These are phyloP conservation scores for Ophidiomyces ophidiicola DNA, from an alignment of 2,329 filamentous ascomycete species.

Conservation along the genomic window DNA sequence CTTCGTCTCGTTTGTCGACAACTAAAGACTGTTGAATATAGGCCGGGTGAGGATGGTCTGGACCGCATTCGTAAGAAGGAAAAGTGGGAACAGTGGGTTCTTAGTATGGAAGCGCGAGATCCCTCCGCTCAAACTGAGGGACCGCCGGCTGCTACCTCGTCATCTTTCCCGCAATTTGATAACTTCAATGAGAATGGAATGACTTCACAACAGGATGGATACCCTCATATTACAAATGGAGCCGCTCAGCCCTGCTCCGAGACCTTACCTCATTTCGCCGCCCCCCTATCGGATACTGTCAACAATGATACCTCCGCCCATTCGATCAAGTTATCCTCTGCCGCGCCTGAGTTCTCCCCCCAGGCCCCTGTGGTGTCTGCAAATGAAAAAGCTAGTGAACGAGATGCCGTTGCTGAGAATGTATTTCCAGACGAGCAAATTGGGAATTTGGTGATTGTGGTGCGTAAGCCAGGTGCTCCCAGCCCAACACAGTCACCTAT, in stretches of 20 bases:
- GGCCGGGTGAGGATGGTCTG: constrained; percentile 59
- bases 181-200: constrained; percentile 30
- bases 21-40: constrained; percentile 61
- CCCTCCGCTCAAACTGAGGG: constrained; percentile 63
- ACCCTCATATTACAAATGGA: constrained; percentile 22
- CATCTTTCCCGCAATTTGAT: constrained; percentile 16
- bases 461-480: constrained; percentile 33
- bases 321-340: constrained; percentile 48
- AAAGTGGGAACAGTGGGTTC: constrained; percentile 69
- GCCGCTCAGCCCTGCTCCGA: constrained; percentile 16
- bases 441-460: constrained; percentile 41
- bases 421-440: constrained; percentile 44
- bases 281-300: constrained; percentile 27
- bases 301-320: constrained; percentile 24
- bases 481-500: constrained; percentile 25
- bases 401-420: constrained; percentile 24
- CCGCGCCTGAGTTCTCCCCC: constrained; percentile 51
- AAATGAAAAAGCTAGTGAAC: constrained; percentile 30
- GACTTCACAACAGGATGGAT: constrained; percentile 23
- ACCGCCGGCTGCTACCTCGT: constrained; percentile 37
- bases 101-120: constrained; percentile 59
- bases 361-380: constrained; percentile 22
- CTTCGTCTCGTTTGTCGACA: constrained; percentile 64
- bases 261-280: constrained; percentile 7
- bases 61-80: constrained; percentile 65